Evolutionary conservation across 306 rosid species (phyloP), one percentile per base, ranked within the genome.

Genomic region (Fagus sylvatica): DNA sequence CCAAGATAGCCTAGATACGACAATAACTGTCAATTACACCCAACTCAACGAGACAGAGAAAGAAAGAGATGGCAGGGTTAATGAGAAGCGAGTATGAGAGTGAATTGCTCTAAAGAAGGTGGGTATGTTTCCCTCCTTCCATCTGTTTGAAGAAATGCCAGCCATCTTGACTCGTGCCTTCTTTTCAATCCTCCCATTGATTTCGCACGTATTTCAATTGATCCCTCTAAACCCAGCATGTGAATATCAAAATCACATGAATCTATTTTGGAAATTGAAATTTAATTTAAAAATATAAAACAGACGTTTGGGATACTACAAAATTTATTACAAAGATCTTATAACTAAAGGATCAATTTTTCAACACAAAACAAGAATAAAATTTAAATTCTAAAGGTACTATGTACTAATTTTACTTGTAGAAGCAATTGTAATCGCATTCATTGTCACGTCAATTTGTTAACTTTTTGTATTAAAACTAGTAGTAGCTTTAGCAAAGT

Each of bases 61-160:
- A 76, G 82, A 75, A 33, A 68, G 68, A 60, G 70, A 68, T 69
- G 51, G 75, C 51, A 46, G 51, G 51, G 11, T 39, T 39, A 46
- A 1, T 10, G 51, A 46, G 51, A 13, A 46, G 51, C 1, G 51
- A 46, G 51, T 22, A 22, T 22, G 62, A 36, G 65, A 22, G 78
- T 54, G 41, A 76, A 71, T 40, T 53, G 33, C 79, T 22, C 65
- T 4, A 33, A 17, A 42, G 28, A 22, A 22, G 28, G 28, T 22
- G 67, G 65, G 59, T 72, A 86, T 84, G 91, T 86, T 87, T 82
- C 96, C 92, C 69, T 87, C 88, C 87, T 86, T 79, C 96, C 95
- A 77, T 86, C 89, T 80, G 89, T 81, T 87, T 81, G 83, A 61
- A 75, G 87, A 89, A 79, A 78, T 64, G 89, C 87, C 78, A 81